Base-by-base conservation (phyloP, 495 filamentous ascomycete species). In the Tuber indicum region DNA sequence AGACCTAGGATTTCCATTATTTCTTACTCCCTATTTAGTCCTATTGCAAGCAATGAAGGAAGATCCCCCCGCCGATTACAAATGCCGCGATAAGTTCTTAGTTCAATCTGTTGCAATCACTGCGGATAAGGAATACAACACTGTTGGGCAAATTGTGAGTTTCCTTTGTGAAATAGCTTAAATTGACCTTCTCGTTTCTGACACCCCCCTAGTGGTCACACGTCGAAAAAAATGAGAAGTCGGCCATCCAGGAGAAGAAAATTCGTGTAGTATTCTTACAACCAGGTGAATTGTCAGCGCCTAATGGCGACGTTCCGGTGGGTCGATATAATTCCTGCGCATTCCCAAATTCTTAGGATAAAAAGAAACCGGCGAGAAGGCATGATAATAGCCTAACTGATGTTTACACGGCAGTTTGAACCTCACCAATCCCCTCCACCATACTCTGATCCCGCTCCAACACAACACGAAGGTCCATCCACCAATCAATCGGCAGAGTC, bases 1-100 rank as follows among this genome's bases (percentile, higher is more conserved):
- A 39, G 77, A 81, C 69, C 71, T 72, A 74, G 70, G 81, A 85
- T 71, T 77, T 45, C 62, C 71, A 70, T 21, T 52, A 26, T 43
- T 10, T 8, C 43, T 80, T 45, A 75, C 47, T 62, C 39, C 39
- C 44, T 52, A 69, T 70, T 72, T 83, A 97, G 96, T 99, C 32
- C 89, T 98, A 52, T 89, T 99, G 42, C 96, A 99, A 86, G 93
- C 94, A 36, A 97, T 98, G 96, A 97, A 97, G 86, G 91, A 94
- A 82, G 94, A 98, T 82, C 96, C 95, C 42, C 89, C 96, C 4
- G 75, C 85, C 46, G 94, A 97, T 82, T 91, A 91, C 58, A 93
- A 93, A 83, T 98, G 95, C 87, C 91, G 93, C 84, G 96, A 99
- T 87, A 99, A 99, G 86, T 99, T 99, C 85, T 89, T 99, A 72